These are phyloP conservation scores for Kodamaea kaohsiungensis DNA, from an alignment of 805 yeast species.

Conservation along the genomic window DNA sequence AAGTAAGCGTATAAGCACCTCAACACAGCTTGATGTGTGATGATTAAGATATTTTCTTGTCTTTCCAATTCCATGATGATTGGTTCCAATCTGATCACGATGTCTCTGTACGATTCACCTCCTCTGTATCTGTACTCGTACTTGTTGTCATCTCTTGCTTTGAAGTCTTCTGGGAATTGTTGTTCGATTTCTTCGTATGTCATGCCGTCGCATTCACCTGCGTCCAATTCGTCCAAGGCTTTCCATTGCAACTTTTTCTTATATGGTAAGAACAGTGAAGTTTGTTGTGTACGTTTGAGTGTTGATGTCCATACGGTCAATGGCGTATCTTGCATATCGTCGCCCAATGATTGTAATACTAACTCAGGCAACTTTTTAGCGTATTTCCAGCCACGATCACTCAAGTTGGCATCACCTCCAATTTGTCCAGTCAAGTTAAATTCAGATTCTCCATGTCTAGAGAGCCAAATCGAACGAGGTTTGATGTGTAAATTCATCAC, in stretches of 20 bases:
- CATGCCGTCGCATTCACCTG: constrained; percentile 96
- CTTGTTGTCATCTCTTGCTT: constrained; percentile 93
- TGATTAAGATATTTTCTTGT: constrained; percentile 92
- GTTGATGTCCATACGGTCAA: constrained; percentile 97
- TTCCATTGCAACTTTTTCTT: constrained; percentile 85
- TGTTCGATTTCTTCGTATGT: constrained; percentile 88
- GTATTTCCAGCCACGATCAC: constrained; percentile 81
- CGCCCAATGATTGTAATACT: constrained; percentile 64
- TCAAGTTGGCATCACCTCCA: constrained; percentile 90
- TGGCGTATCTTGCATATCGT: constrained; percentile 49
- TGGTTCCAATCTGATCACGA: constrained; percentile 92
- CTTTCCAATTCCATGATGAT: constrained; percentile 98
- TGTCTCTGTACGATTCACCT: constrained; percentile 96
- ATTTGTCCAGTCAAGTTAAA: constrained; percentile 92
- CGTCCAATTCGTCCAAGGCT: constrained; percentile 94
- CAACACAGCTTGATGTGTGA: constrained; percentile 96
- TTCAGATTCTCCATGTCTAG: constrained; percentile 94
- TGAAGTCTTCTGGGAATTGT: constrained; percentile 89
- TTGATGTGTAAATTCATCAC: constrained; percentile 94
- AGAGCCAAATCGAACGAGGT: constrained; percentile 89
- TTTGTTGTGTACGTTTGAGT: constrained; percentile 85
- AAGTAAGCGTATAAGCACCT: constrained; percentile 96
- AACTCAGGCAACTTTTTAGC: constrained; percentile 79
- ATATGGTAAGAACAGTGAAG: constrained; percentile 80
- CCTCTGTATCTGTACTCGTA: constrained; percentile 95